phyloP scores from a whole-genome alignment of 2,329 filamentous ascomycete genomes.

The Colletotrichum endophyticum region DNA sequence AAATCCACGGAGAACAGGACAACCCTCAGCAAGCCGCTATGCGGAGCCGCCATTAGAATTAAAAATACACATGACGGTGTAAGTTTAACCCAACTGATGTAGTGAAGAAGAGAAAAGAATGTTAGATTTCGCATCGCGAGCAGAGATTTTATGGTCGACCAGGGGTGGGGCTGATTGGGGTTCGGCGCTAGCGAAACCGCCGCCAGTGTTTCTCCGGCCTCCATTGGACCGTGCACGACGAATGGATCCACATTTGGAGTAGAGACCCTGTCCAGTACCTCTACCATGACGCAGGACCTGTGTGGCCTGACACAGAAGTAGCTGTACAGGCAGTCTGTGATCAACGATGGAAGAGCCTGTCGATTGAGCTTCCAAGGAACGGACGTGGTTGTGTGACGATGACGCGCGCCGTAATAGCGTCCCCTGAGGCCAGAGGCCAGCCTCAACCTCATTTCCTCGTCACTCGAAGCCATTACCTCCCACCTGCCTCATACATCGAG shows the following conservation, averaged over 20 bases:
- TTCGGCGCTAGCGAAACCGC: background rate
- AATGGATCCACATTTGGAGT: background rate
- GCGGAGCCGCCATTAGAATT: conserved; percentile 55
- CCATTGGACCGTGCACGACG: background rate
- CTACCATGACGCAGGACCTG: background rate
- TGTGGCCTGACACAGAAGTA: background rate
- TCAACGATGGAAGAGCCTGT: background rate
- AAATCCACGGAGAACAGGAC: conserved; percentile 50
- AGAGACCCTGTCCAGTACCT: background rate
- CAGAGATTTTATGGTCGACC: conserved; percentile 18
- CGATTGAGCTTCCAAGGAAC: conserved; percentile 15
- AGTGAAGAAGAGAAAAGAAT: conserved; percentile 34
- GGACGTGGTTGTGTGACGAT: conserved; percentile 4
- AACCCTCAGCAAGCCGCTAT: conserved; percentile 61
- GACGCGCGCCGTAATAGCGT: conserved; percentile 6
- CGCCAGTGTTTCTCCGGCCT: conserved; percentile 8
- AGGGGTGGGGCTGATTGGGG: conserved; percentile 1
- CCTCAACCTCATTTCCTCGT: background rate
- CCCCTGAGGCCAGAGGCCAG: background rate
- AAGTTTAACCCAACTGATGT: conserved; percentile 51
- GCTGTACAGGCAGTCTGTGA: background rate
- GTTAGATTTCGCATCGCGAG: background rate
- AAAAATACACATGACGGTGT: conserved; percentile 57
- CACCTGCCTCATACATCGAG: background rate
- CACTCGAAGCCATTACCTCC: background rate